These are phyloP conservation scores for Hirschioporus abietinus DNA, from an alignment of 768 basidiomycete species.

Conservation along the genomic window DNA sequence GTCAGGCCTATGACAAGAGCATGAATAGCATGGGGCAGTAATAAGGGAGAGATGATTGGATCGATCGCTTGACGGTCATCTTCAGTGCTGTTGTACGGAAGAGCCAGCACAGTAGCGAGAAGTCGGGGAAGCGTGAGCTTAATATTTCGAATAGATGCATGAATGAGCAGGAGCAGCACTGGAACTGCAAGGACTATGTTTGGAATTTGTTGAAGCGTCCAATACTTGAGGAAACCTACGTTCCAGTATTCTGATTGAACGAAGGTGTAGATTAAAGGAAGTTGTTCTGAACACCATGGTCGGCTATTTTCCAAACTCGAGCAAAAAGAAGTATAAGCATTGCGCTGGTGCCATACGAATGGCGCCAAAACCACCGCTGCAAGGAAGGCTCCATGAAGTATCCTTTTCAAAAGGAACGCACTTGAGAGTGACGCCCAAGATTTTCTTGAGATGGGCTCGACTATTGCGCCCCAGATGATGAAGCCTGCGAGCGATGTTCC, in stretches of 20 bases:
- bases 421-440: background rate
- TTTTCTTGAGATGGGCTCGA: conserved; percentile 43
- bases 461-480: conserved; percentile 65
- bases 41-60: conserved; percentile 33
- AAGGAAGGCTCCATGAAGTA: conserved; percentile 35
- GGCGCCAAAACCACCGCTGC: conserved; percentile 51
- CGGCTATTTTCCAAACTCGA: background rate
- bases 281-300: conserved; percentile 58
- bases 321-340: conserved; percentile 70
- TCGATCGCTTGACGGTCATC: conserved; percentile 12
- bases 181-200: conserved; percentile 83
- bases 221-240: conserved; percentile 80
- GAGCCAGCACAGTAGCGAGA: conserved; percentile 11
- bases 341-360: conserved; percentile 65
- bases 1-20: conserved; percentile 55
- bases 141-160: conserved; percentile 35
- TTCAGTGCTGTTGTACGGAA: background rate
- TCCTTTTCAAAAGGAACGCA: conserved; percentile 21
- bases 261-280: conserved; percentile 76
- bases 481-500: conserved; percentile 74
- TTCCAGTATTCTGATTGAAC: conserved; percentile 88
- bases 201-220: conserved; percentile 76
- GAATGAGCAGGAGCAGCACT: conserved; percentile 47
- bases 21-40: conserved; percentile 74
- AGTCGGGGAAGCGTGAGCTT: conserved; percentile 9